Evolutionary conservation across 495 filamentous ascomycete genomes (phyloP), one percentile per base, ranked within the genome.

Genomic region (Podospora pseudocomata): DNA sequence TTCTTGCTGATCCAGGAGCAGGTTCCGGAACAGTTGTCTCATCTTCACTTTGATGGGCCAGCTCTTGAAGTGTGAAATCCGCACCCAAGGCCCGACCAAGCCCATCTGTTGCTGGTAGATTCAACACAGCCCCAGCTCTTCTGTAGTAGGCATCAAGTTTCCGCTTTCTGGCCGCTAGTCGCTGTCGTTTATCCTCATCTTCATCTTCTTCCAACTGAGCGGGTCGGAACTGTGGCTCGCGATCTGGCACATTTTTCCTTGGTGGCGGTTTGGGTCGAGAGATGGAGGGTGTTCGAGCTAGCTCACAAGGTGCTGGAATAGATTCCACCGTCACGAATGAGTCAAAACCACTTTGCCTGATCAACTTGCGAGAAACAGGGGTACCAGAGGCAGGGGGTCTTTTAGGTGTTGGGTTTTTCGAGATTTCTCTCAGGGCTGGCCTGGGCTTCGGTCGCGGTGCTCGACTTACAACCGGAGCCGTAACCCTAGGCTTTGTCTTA

Each of bases 401-500:
- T 16, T 63, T 67, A 20, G 70, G 60, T 18, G 69, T 58, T 2
- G 67, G 34, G 69, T 80, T 79, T 19, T 75, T 77, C 27, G 71
- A 75, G 39, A 81, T 62, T 63, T 78, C 72, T 55, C 70, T 70
- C 44, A 79, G 69, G 2, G 79, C 73, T 19, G 71, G 68, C 26
- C 72, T 62, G 4, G 44, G 62, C 18, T 32, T 67, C 67, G 71
- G 56, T 18, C 18, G 49, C 18, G 70, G 60, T 3, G 54, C 72
- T 65, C 68, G 65, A 57, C 71, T 75, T 26, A 68, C 63, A 39
- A 67, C 71, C 20, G 72, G 70, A 34, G 73, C 67, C 19, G 71
- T 67, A 53, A 80, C 73, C 57, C 74, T 80, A 61, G 86, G 86
- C 23, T 74, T 78, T 60, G 94, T 88, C 54, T 77, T 87, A 6